Evolutionary conservation across 2,329 filamentous ascomycete genomes (phyloP).

Genomic region (Fusarium floridanum): DNA sequence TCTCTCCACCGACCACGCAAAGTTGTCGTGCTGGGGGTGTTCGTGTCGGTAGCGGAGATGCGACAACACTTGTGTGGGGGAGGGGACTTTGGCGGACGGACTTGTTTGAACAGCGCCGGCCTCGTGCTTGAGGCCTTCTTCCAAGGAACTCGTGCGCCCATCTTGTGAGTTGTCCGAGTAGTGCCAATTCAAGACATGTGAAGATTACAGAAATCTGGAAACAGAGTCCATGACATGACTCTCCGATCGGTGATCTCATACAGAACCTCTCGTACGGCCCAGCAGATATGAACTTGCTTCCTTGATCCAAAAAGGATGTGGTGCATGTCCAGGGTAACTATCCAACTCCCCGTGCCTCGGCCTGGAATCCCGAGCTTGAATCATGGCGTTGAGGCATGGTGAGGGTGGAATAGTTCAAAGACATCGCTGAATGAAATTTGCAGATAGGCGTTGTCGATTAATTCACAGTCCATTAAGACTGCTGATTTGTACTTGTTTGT

Average conservation of each 20-base stretch:
- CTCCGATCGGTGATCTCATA: slow-evolving; percentile 17
- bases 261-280: not conserved
- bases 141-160: slow-evolving; percentile 25
- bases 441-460: too few relatives aligned
- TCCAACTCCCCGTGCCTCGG: not conserved
- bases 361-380: not conserved
- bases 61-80: slow-evolving; percentile 39
- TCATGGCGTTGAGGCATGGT: not conserved
- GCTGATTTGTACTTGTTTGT: not conserved
- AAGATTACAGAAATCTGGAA: slow-evolving; percentile 11
- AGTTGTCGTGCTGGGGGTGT: slow-evolving; percentile 34
- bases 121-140: slow-evolving; percentile 18
- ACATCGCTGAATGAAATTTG: not conserved
- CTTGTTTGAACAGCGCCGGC: slow-evolving; percentile 9
- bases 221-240: not conserved
- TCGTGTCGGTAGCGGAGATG: slow-evolving; percentile 37
- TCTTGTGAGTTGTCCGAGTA: slow-evolving; percentile 27
- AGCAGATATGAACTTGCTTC: not conserved
- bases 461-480: not conserved
- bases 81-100: slow-evolving; percentile 27
- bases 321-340: slow-evolving; percentile 2
- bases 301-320: slow-evolving; percentile 2
- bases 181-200: slow-evolving; percentile 26
- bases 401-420: not conserved
- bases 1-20: slow-evolving; percentile 34